A percentile compares a stretch with the other conserved stretches of the same genome.
Evolutionary conservation across 257 asterid species (phyloP).

Genomic region (Solanum verrucosum): DNA sequence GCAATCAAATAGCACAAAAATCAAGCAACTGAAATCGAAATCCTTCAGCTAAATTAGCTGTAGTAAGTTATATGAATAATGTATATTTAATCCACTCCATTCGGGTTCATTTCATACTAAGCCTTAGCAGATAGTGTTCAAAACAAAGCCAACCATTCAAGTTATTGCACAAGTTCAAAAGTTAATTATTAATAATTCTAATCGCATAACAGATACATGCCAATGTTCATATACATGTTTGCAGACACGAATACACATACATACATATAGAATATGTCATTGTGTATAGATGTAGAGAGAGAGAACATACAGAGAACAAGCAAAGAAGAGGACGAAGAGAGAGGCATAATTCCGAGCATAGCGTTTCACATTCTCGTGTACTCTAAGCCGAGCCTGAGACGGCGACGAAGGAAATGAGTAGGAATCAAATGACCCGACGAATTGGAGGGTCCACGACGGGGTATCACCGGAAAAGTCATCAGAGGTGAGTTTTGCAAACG

Average conservation of each 20-base stretch:
- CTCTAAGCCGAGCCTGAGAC: slow-evolving; percentile 78
- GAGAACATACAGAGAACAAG: slow-evolving; percentile 63
- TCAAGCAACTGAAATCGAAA: neutral
- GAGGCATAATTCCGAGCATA: slow-evolving; percentile 74
- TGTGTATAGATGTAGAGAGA: neutral
- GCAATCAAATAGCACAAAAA: neutral
- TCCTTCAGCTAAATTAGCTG: neutral
- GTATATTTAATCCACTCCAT: neutral
- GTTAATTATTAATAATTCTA: neutral
- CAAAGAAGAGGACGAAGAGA: slow-evolving; percentile 57
- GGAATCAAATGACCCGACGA: slow-evolving; percentile 57
- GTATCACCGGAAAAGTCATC: slow-evolving; percentile 63
- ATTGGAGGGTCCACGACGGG: slow-evolving; percentile 69
- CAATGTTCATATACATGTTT: neutral
- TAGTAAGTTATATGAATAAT: neutral
- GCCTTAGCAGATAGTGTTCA: neutral
- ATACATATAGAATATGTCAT: neutral
- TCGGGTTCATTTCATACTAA: neutral
- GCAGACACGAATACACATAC: neutral
- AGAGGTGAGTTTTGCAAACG: slow-evolving; percentile 70
- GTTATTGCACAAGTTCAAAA: neutral
- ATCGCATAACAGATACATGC: neutral
- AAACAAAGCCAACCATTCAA: neutral
- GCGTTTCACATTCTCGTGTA: slow-evolving; percentile 90
- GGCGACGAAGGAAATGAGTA: slow-evolving; percentile 84